Evolutionary conservation across 805 yeast species (phyloP).

Genomic region (Saccharomycopsis fermentans): DNA sequence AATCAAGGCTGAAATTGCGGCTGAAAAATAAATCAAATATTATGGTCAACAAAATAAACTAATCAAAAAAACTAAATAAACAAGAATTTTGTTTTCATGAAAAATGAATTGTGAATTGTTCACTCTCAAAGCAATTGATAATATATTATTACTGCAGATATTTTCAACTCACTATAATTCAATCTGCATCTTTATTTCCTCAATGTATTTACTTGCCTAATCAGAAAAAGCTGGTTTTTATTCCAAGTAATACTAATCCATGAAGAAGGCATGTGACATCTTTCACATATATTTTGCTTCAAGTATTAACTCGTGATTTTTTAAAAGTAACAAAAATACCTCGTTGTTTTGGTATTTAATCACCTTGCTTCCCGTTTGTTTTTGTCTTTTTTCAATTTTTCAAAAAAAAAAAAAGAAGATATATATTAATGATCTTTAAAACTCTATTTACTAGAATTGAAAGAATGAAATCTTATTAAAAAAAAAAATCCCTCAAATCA

Average conservation of each 20-base stretch:
- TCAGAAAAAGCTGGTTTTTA: neutral
- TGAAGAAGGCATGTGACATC: too few relatives aligned
- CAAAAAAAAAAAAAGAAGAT: too few relatives aligned
- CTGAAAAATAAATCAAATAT: neutral
- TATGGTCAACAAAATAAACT: neutral
- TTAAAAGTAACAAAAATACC: too few relatives aligned
- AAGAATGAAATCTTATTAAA: too few relatives aligned
- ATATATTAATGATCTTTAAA: too few relatives aligned
- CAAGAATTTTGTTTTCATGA: neutral
- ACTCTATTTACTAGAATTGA: too few relatives aligned
- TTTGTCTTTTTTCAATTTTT: too few relatives aligned
- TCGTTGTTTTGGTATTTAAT: too few relatives aligned
- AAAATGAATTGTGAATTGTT: neutral
- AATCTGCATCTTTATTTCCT: neutral
- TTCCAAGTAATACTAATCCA: neutral
- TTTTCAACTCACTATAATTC: neutral
- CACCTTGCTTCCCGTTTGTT: too few relatives aligned
- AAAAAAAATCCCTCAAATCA: too few relatives aligned
- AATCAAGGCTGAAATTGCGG: conserved; percentile 27
- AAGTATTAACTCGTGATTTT: too few relatives aligned
- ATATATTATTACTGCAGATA: neutral
- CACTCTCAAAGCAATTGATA: neutral
- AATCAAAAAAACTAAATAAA: neutral
- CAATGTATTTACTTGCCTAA: neutral
- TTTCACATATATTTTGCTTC: too few relatives aligned